Evolutionary conservation across 257 asterid genomes (phyloP), one percentile per base, ranked within the genome.

Genomic region (Salvia rosmarinus): DNA sequence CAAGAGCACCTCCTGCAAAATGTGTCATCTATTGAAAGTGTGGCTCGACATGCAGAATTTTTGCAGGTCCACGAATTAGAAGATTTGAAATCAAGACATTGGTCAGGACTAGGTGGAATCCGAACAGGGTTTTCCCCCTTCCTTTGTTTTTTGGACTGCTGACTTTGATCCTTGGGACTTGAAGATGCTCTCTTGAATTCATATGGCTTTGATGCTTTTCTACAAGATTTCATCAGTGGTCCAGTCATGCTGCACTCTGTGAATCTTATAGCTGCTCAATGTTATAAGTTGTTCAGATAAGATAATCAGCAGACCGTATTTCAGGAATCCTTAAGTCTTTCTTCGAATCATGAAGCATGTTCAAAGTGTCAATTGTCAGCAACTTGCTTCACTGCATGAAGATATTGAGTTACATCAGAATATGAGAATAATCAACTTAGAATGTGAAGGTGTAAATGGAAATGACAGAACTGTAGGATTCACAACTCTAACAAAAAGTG

Each of bases 91-190:
- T 83, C 96, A 40, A 77, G 55, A 72, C 82, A 85, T 42, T 64
- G 82, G 68, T 89, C 96, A 3, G 85, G 70, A 76, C 74, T 60
- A 20, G 86, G 86, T 64, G 89, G 88, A 40, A 86, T 81, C 71
- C 95, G 89, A 69, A 80, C 74, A 60, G 95, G 93, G 74, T 86
- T 87, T 81, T 86, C 95, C 28, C 86, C 74, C 74, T 91, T 89
- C 64, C 91, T 71, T 52, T 66, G 95, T 79, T 87, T 91, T 73
- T 77, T 89, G 14, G 87, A 65, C 73, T 87, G 87, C 62, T 80
- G 80, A 72, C 82, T 72, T 56, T 78, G 90, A 65, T 90, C 94
- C 79, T 81, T 90, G 42, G 82, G 79, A 77, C 87, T 76, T 67
- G 90, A 78, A 84, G 81, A 67, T 52, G 79, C 73, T 82, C 77